Base-by-base conservation (phyloP, 192 early-diverging fungal species). In the Backusella tarrabulga region DNA sequence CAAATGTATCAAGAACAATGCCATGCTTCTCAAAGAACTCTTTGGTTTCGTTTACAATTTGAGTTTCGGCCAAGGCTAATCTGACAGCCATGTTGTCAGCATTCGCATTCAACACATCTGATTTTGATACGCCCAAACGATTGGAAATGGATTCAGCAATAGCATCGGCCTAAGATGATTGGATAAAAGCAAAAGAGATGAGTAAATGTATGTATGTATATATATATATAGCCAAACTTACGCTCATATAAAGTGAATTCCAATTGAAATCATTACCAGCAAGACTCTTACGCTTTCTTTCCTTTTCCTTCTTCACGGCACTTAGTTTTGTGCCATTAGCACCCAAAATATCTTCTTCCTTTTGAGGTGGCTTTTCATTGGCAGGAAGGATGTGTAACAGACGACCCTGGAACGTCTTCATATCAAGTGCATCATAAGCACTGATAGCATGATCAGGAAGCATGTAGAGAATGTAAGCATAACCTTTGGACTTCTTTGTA, bases 181-280 rank as follows among this genome's bases (percentile, higher is more conserved):
- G 56, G 70, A 77, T 36, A 71, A 75, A 32, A 32, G 2, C 32
- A 32, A 11, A 23, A 23, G 11, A 40, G 40, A 34, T 68, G 42
- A 41, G 76, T 52, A 50, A 8, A 72, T 32, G 32, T 32, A 32
- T 32, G 32, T 32, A 32, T 32, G 32, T 32, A 9, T 40, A 12
- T 6, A 38, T 38, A 38, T 38, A 41, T 38, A 70, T 34, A 35
- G 36, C 6, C 4, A 41, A 35, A 80, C 90, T 73, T 86, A 94
- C 95, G 76, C 93, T 97, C 95, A 99, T 96, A 75, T 96, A 99
- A 72, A 99, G 84, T 44, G 90, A 91, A 87, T 97, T 98, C 98
- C 98, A 99, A 84, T 95, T 97, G 68, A 96, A 96, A 74, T 95
- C 95, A 79, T 89, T 94, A 26, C 86, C 87, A 23, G 94, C 92